These are phyloP conservation scores for Torrubiellomyces zombiae DNA, from an alignment of 2,329 filamentous ascomycete genomes.

Conservation along the genomic window DNA sequence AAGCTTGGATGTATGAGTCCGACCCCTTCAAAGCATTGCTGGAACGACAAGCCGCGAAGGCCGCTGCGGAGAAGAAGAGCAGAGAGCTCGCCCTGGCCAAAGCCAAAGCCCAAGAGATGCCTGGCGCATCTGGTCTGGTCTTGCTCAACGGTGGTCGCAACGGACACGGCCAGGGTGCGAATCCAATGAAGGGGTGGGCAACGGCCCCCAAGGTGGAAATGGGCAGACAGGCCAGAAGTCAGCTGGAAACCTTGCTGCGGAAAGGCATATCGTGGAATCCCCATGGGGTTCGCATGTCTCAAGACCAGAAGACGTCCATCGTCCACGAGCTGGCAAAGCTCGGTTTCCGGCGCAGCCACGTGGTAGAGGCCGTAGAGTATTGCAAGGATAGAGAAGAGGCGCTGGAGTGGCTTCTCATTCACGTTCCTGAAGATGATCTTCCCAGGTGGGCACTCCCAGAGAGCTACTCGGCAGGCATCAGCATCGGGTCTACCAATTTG, in stretches of 20 bases:
- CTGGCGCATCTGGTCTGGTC: constrained; percentile 37
- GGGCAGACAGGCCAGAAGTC: constrained; percentile 61
- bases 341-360: constrained; percentile 78
- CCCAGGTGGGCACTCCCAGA: constrained; percentile 84
- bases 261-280: constrained; percentile 77
- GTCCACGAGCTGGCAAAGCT: constrained; percentile 60
- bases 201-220: constrained; percentile 84
- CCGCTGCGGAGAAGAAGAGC: constrained; percentile 61
- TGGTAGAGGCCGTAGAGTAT: constrained; percentile 70
- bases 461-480: constrained; percentile 79
- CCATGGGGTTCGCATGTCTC: constrained; percentile 49
- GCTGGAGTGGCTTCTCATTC: constrained; percentile 88
- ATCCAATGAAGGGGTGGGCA: constrained; percentile 60
- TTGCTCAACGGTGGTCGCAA: constrained; percentile 28
- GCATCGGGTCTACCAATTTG: constrained; percentile 66
- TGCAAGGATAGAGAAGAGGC: constrained; percentile 89
- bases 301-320: constrained; percentile 38
- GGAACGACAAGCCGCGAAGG: constrained; percentile 65
- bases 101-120: constrained; percentile 50
- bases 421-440: constrained; percentile 94
- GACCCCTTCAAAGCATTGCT: constrained; percentile 76
- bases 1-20: constrained; percentile 81
- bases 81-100: constrained; percentile 51
- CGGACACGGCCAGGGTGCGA: constrained; percentile 16
- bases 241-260: constrained; percentile 66